Base-by-base conservation (phyloP, 176 grass and related monocot species). In the Pontederia paniculata region DNA sequence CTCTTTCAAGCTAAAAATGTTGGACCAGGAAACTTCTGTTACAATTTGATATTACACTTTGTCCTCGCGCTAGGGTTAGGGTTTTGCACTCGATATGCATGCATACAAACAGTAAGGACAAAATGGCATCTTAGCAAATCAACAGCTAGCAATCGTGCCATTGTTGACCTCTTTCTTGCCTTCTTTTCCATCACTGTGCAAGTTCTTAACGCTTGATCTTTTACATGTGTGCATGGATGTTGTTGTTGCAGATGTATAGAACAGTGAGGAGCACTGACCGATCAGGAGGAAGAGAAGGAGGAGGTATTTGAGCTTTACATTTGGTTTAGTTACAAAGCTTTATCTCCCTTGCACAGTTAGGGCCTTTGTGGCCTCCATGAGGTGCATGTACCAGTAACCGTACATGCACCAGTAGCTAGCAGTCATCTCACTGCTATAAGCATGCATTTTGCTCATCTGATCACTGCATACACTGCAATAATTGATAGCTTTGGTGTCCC, bases 261-360 rank as follows among this genome's bases (percentile, higher is more conserved):
- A 65, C 62, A 21, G 62, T 65, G 47, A 65, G 50, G 62, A 65
- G 62, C 62, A 65, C 62, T 19, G 47, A 51, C 48, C 23, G 78
- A 84, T 68, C 77, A 75, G 80, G 48, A 49, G 45, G 60, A 25
- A 76, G 48, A 49, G 45, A 43, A 25, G 62, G 21, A 15, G 47
- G 21, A 62, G 58, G 58, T 62, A 62, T 42, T 62, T 46, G 42
- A 45, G 25, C 14, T 28, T 23, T n/a, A 11, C 8, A 9, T 64
- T n/a, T 10, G 5, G 14, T 22, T 67, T n/a, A 22, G 16, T 10
- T 50, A 9, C n/a, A 65, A 50, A 23, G 25, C 62, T 65, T 65
- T 65, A 37, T 37, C 28, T 16, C 28, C 28, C 3, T 5, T 37
- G 28, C 28, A 37, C 7, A 37, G 28, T 6, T 37, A 37, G 28